These are phyloP conservation scores for Penicillium riverlandense DNA, from an alignment of 495 filamentous ascomycete species.

Conservation along the genomic window DNA sequence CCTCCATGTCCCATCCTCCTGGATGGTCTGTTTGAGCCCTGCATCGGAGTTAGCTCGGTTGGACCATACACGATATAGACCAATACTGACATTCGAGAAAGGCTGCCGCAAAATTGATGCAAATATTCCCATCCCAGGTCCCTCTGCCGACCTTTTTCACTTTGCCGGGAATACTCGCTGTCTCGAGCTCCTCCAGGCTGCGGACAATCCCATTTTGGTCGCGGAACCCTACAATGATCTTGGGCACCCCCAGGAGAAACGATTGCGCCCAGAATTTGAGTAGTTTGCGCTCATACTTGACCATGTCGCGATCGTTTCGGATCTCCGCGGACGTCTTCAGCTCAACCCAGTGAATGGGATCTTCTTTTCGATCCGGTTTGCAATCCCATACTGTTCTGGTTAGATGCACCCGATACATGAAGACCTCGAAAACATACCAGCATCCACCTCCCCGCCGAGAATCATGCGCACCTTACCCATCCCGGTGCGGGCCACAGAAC, in stretches of 20 bases:
- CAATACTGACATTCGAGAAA: conserved; percentile 64
- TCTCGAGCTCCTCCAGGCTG: conserved; percentile 69
- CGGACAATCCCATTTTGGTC: conserved; percentile 63
- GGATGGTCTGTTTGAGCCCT: conserved; percentile 62
- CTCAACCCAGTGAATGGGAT: conserved; percentile 84
- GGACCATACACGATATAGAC: background rate
- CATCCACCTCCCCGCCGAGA: conserved; percentile 94
- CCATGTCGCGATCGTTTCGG: conserved; percentile 51
- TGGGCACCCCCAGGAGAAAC: conserved; percentile 86
- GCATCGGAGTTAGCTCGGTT: background rate
- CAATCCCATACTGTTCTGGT: conserved; percentile 64
- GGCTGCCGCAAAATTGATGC: conserved; percentile 75
- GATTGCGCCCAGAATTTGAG: conserved; percentile 96
- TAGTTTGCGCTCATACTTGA: conserved; percentile 81
- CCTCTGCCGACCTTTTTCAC: conserved; percentile 57
- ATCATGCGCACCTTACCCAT: conserved; percentile 66
- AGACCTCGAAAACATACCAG: conserved; percentile 43
- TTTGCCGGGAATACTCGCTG: conserved; percentile 62
- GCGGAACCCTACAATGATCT: conserved; percentile 86
- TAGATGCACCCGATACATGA: too few relatives aligned
- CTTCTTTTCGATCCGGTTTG: conserved; percentile 57
- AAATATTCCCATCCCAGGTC: conserved; percentile 82
- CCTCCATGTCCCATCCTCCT: conserved; percentile 71
- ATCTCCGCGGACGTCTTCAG: conserved; percentile 83
- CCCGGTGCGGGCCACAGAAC: conserved; percentile 82